Percentiles rank a stretch among this genome's conserved stretches.
Evolutionary conservation across 345 rosid genomes (phyloP).

Genomic region (Trapa bicornis): DNA sequence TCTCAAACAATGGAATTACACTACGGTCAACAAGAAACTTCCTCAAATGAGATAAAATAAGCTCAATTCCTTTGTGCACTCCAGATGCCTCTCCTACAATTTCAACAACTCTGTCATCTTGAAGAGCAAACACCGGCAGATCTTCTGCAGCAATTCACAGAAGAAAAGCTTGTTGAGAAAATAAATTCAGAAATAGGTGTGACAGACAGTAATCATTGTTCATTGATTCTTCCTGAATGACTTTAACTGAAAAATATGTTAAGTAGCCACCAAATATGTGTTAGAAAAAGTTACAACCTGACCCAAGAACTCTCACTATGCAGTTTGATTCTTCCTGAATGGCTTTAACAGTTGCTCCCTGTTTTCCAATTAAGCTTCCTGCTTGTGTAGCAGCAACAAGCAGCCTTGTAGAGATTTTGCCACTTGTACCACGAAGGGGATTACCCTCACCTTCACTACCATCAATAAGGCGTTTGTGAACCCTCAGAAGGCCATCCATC

Average conservation of each 20-base stretch:
- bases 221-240: too few relatives aligned
- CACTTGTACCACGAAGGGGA: conserved; percentile 23
- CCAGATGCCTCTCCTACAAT: conserved; percentile 72
- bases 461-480: conserved; percentile 85
- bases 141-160: conserved; percentile 52
- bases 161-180: conserved; percentile 6
- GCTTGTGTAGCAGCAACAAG: conserved; percentile 98
- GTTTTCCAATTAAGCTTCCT: conserved; percentile 98
- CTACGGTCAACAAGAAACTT: conserved; percentile 97
- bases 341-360: conserved; percentile 87
- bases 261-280: not conserved
- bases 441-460: conserved; percentile 84
- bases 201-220: not conserved
- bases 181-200: not conserved
- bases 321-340: conserved; percentile 85
- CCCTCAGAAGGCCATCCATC: conserved; percentile 91
- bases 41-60: conserved; percentile 87
- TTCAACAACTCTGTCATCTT: conserved; percentile 98
- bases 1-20: conserved; percentile 82
- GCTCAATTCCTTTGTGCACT: conserved; percentile 87
- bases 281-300: conserved; percentile 36
- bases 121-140: conserved; percentile 90
- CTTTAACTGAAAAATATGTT: not conserved
- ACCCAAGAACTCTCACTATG: conserved; percentile 89
- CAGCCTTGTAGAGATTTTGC: conserved; percentile 84